These are phyloP conservation scores for Penicillium brevicompactum DNA, from an alignment of 2,329 filamentous ascomycete species.

Conservation along the genomic window DNA sequence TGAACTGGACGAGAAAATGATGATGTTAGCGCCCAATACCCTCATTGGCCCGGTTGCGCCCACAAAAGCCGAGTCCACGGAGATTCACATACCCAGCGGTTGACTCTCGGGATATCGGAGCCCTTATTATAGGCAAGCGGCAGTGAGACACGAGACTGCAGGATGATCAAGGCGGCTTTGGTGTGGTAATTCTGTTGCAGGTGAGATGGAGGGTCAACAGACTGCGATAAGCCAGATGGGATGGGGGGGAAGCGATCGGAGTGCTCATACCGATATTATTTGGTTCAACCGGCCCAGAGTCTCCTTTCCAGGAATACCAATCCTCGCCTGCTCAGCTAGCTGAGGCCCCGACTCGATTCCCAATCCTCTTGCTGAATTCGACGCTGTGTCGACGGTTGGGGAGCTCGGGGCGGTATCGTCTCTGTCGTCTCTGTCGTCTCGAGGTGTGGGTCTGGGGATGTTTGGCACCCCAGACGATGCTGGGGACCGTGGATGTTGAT, in stretches of 20 bases:
- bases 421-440: slow-evolving; percentile 62
- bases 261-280: slow-evolving; percentile 75
- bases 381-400: slow-evolving; percentile 54
- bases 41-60: neutral
- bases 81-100: slow-evolving; percentile 75
- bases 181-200: slow-evolving; percentile 77
- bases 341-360: slow-evolving; percentile 54
- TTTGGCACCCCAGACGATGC: slow-evolving; percentile 68
- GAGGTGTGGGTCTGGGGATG: slow-evolving; percentile 69
- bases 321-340: slow-evolving; percentile 42
- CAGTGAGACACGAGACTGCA: slow-evolving; percentile 77
- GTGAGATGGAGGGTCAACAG: slow-evolving; percentile 24
- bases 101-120: slow-evolving; percentile 65
- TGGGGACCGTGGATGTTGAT: slow-evolving; percentile 82
- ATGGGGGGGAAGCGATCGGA: neutral
- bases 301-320: slow-evolving; percentile 62
- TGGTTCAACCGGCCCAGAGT: slow-evolving; percentile 82
- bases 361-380: slow-evolving; percentile 52
- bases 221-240: slow-evolving; percentile 4
- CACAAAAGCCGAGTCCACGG: neutral
- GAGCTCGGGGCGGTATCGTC: slow-evolving; percentile 56
- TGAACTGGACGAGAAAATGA: slow-evolving; percentile 66
- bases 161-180: slow-evolving; percentile 81
- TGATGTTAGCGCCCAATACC: neutral
- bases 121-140: slow-evolving; percentile 59